Percentiles rank a stretch among this genome's conserved stretches.
phyloP scores from a whole-genome alignment of 177 flowering plant species.

The Vitis hybrid region DNA sequence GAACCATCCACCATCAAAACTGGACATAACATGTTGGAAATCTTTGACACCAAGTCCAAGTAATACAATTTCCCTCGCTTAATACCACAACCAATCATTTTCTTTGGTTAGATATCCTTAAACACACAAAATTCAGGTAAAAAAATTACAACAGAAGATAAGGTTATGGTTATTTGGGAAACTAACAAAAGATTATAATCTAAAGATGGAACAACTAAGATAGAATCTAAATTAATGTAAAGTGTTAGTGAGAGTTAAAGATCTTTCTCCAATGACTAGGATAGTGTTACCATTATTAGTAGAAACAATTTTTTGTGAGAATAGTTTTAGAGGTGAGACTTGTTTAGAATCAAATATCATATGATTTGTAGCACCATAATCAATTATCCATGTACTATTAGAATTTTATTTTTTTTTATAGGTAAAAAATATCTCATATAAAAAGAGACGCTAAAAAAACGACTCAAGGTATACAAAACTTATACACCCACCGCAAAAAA shows the following conservation, averaged over 20 bases:
- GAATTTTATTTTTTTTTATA: background rate
- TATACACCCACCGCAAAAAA: too few species aligned
- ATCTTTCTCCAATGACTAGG: background rate
- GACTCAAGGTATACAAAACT: too few species aligned
- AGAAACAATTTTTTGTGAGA: too few species aligned
- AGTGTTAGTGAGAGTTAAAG: background rate
- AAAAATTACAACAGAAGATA: background rate
- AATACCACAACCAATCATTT: background rate
- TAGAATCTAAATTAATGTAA: background rate
- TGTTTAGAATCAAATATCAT: background rate
- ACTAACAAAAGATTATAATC: too few species aligned
- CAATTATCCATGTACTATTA: background rate
- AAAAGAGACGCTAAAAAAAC: too few species aligned
- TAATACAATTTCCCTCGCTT: background rate
- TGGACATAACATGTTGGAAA: background rate
- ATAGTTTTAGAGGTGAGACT: too few species aligned
- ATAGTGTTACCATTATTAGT: background rate
- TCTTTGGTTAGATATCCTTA: background rate
- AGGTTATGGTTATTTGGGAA: background rate
- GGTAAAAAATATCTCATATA: too few species aligned
- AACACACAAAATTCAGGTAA: background rate
- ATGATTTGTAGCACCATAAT: background rate
- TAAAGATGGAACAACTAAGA: too few species aligned
- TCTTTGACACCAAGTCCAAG: background rate
- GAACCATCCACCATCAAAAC: background rate